A percentile compares a stretch with the other conserved stretches of the same genome.
Conservation (phyloP, 371 early-diverging fungal species). For the Syncephalastrum racemosum region DNA sequence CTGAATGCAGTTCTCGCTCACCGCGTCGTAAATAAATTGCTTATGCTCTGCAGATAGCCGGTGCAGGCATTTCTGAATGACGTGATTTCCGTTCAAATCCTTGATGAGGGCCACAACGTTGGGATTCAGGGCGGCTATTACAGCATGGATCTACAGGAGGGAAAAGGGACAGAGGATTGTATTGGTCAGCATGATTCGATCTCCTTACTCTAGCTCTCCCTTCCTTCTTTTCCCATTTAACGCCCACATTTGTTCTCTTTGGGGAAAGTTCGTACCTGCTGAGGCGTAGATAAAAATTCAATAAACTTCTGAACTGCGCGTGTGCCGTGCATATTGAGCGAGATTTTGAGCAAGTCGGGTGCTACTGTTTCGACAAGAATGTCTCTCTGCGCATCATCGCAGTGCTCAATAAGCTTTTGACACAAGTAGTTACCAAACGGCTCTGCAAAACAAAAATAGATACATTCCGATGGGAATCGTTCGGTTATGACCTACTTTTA, state of each 20-base stretch:
- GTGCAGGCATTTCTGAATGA: conserved; percentile 95
- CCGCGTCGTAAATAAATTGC: conserved; percentile 89
- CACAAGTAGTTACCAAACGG: conserved; percentile 94
- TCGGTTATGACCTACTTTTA: neutral
- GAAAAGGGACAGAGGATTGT: neutral
- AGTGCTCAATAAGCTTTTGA: conserved; percentile 84
- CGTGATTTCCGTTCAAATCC: conserved; percentile 98
- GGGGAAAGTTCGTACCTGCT: conserved; percentile 44
- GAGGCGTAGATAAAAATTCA: conserved; percentile 69
- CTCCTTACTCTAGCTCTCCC: neutral
- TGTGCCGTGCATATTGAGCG: conserved; percentile 96
- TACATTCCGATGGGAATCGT: neutral
- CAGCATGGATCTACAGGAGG: conserved; percentile 59
- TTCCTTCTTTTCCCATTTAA: neutral
- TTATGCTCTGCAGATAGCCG: conserved; percentile 69
- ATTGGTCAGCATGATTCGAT: neutral
- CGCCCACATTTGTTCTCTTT: neutral
- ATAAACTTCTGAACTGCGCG: conserved; percentile 95
- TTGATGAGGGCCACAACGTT: conserved; percentile 87
- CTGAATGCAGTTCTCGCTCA: conserved; percentile 81
- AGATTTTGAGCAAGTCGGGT: conserved; percentile 75
- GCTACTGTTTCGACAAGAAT: conserved; percentile 71
- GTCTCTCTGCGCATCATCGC: conserved; percentile 73
- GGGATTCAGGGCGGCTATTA: conserved; percentile 70
- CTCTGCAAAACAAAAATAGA: conserved; percentile 44